phyloP scores from a whole-genome alignment of 495 filamentous ascomycete species.

The Penicillium daleae region DNA sequence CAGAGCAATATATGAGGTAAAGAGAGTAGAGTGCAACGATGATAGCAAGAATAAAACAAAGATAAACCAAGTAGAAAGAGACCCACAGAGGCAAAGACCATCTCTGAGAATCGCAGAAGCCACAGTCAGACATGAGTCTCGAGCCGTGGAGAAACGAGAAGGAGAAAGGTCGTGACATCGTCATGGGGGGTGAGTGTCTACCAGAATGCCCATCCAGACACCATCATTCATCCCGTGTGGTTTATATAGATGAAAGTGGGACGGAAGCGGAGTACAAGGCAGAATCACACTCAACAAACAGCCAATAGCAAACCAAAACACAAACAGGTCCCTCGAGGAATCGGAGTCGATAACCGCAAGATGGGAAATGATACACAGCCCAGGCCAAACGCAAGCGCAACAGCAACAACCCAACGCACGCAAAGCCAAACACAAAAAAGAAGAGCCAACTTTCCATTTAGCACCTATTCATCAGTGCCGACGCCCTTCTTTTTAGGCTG shows the following conservation, averaged over 20 bases:
- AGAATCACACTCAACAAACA: neutral
- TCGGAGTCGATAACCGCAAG: conserved; percentile 11
- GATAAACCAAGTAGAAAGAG: conserved; percentile 7
- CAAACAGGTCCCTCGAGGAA: conserved; percentile 10
- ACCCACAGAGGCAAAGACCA: conserved; percentile 21
- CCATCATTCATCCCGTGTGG: neutral
- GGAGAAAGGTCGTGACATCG: conserved; percentile 39
- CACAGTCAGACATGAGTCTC: conserved; percentile 22
- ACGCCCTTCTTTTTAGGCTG: conserved; percentile 55
- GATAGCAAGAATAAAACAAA: neutral
- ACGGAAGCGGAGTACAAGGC: neutral
- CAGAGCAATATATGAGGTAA: neutral
- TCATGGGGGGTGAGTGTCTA: conserved; percentile 19
- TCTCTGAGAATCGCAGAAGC: conserved; percentile 31
- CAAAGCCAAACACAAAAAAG: conserved; percentile 1
- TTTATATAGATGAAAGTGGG: conserved; percentile 6
- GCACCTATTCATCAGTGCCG: conserved; percentile 42
- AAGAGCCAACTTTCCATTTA: conserved; percentile 30
- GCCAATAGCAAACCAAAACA: conserved; percentile 2
- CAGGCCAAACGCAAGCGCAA: neutral
- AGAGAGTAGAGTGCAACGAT: neutral
- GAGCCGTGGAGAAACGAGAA: conserved; percentile 26
- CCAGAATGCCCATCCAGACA: neutral
- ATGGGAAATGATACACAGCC: conserved; percentile 26
- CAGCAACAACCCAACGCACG: neutral